Evolutionary conservation across 345 rosid species (phyloP).

Genomic region (Salix dunnii): DNA sequence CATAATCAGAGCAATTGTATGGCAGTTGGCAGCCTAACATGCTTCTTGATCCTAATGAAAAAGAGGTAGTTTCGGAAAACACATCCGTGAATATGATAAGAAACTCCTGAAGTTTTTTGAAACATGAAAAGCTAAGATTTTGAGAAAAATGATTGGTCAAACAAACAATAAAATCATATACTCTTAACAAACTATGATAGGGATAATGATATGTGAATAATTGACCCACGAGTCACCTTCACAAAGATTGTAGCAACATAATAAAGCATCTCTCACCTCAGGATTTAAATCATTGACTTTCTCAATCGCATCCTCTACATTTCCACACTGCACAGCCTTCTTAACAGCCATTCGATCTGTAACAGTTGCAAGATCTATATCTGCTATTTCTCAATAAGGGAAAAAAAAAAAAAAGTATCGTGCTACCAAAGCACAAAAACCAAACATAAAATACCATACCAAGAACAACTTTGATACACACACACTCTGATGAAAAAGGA

Average conservation of each 20-base stretch:
- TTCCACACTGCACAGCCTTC: slow-evolving; percentile 92
- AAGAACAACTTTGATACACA: neutral
- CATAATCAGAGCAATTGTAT: neutral
- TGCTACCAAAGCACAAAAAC: slow-evolving; percentile 3
- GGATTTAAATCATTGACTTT: slow-evolving; percentile 95
- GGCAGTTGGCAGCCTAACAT: neutral
- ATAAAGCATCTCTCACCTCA: slow-evolving; percentile 43
- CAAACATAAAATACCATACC: neutral
- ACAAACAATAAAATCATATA: neutral
- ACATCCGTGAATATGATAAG: neutral
- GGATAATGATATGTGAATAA: neutral
- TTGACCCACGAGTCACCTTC: neutral
- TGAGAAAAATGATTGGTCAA: neutral
- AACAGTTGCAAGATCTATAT: slow-evolving; percentile 88
- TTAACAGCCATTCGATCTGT: slow-evolving; percentile 96
- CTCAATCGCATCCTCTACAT: slow-evolving; percentile 96
- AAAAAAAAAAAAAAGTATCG: slow-evolving; percentile 3
- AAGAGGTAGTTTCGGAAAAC: neutral
- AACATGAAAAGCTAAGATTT: neutral
- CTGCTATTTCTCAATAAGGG: slow-evolving; percentile 73
- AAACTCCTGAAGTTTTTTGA: neutral
- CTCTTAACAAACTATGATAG: neutral
- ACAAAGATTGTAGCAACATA: neutral
- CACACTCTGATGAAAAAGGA: slow-evolving; percentile 30
- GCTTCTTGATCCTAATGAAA: neutral